Base-by-base conservation (phyloP, 139 green algal species). In the Coccomyxa sp. region DNA sequence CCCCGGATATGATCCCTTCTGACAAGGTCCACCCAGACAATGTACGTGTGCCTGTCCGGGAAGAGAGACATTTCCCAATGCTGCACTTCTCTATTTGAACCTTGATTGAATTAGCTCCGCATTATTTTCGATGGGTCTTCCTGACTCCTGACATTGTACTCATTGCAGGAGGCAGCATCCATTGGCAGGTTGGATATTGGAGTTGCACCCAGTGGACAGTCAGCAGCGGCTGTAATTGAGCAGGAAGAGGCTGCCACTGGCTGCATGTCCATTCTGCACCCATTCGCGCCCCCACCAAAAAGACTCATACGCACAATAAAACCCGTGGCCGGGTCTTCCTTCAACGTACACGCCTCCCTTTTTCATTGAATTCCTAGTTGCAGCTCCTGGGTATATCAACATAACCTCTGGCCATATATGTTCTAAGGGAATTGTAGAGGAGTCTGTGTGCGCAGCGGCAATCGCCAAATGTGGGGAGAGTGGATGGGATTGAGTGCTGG, bases 401-500 rank as follows among this genome's bases (percentile, higher is more conserved):
- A 25, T 31, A 11, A 38, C 25, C 1, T 38, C 4, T 28, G 63
- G 38, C 38, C 38, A 51, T 51, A 3, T 51, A 51, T 7, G 38
- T 7, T 7, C 38, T 51, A 51, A 51, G 7, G 7, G 38, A 51
- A 7, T 51, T 51, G 38, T 51, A 51, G 38, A 51, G 38, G 10
- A 32, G 0, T 57, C 18, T 67, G 51, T 25, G 57, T 0, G 27
- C 63, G 77, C 57, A 81, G 57, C 76, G 57, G 57, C 58, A 57
- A 58, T 12, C 31, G 17, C 31, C 13, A 38, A 25, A 4, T 71
- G 57, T 71, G 71, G 58, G 27, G 27, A 38, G 14, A 71, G 57
- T n/a, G 28, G 78, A 82, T 16, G 80, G 80, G 17, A 78, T 71
- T 60, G 76, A 85, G 58, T 63, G 76, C 0, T 87, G 84, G 84